Evolutionary conservation across 495 filamentous ascomycete genomes (phyloP).

Genomic region (Aspergillus affinis): DNA sequence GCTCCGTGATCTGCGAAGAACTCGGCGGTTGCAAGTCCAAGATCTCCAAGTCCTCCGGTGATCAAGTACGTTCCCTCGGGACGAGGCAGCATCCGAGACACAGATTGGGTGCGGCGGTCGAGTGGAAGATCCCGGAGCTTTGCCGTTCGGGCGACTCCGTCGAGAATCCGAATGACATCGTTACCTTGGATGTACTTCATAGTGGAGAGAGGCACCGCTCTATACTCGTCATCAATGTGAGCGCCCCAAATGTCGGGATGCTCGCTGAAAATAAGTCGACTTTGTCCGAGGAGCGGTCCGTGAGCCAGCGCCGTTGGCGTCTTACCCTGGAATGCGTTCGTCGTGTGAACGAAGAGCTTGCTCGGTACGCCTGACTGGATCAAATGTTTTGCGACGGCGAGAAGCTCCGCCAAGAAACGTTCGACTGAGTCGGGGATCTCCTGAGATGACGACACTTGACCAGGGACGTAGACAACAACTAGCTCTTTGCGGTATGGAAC

Average conservation of each 20-base stretch:
- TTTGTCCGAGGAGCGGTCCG: constrained; percentile 34
- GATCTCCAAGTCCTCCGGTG: constrained; percentile 44
- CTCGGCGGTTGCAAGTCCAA: constrained; percentile 38
- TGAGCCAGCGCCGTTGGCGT: constrained; percentile 32
- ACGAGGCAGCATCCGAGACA: constrained; percentile 19
- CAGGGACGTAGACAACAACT: no score
- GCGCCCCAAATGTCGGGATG: constrained; percentile 38
- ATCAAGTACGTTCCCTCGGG: constrained; percentile 48
- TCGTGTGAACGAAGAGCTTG: constrained; percentile 31
- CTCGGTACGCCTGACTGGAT: constrained; percentile 7
- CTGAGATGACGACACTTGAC: background rate
- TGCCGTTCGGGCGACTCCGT: constrained; percentile 36
- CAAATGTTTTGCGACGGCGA: constrained; percentile 28
- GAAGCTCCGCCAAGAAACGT: constrained; percentile 20
- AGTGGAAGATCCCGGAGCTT: constrained; percentile 32
- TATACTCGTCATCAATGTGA: constrained; percentile 32
- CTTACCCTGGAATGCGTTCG: constrained; percentile 13
- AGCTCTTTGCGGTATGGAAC: no score
- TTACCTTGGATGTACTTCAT: constrained; percentile 35
- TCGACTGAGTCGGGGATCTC: constrained; percentile 13
- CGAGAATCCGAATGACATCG: constrained; percentile 47
- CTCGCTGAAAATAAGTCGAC: constrained; percentile 39
- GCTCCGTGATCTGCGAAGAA: constrained; percentile 43
- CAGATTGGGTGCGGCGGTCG: constrained; percentile 6
- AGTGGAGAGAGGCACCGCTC: constrained; percentile 26